Evolutionary conservation across 805 yeast species (phyloP).

Genomic region (Helenozyma rhizophorensis): DNA sequence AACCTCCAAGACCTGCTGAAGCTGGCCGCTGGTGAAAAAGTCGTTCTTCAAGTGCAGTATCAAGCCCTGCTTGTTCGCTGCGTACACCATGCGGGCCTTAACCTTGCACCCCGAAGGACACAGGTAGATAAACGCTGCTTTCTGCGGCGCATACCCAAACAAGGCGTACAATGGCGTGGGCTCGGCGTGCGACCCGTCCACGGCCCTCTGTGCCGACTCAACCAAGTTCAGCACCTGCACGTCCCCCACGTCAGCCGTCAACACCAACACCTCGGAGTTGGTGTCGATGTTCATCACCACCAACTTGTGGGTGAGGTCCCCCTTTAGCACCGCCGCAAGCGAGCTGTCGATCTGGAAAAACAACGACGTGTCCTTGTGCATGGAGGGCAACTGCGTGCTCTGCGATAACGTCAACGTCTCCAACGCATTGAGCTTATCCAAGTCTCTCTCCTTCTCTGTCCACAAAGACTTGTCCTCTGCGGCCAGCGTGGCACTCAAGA

Average conservation of each 20-base stretch:
- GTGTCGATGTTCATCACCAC: constrained; percentile 50
- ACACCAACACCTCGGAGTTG: constrained; percentile 37
- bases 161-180: constrained; percentile 57
- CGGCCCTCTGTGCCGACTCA: constrained; percentile 11
- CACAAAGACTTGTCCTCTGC: constrained; percentile 39
- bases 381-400: constrained; percentile 30
- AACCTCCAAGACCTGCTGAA: constrained; percentile 55
- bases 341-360: constrained; percentile 14
- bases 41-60: constrained; percentile 45
- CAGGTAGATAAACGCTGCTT: constrained; percentile 64
- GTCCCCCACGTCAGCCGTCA: constrained; percentile 17
- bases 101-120: constrained; percentile 91
- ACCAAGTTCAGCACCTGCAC: constrained; percentile 21
- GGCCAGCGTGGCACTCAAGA: constrained; percentile 21
- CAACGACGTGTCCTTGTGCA: constrained; percentile 19
- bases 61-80: constrained; percentile 69
- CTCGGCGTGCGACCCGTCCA: constrained; percentile 20
- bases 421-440: constrained; percentile 39
- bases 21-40: constrained; percentile 14
- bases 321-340: constrained; percentile 19
- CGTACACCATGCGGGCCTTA: constrained; percentile 88
- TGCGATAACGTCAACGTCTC: constrained; percentile 27
- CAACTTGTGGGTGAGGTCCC: constrained; percentile 23
- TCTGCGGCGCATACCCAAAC: constrained; percentile 36
- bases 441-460: constrained; percentile 54